phyloP scores from a whole-genome alignment of 345 rosid species.

The Hibiscus trionum region DNA sequence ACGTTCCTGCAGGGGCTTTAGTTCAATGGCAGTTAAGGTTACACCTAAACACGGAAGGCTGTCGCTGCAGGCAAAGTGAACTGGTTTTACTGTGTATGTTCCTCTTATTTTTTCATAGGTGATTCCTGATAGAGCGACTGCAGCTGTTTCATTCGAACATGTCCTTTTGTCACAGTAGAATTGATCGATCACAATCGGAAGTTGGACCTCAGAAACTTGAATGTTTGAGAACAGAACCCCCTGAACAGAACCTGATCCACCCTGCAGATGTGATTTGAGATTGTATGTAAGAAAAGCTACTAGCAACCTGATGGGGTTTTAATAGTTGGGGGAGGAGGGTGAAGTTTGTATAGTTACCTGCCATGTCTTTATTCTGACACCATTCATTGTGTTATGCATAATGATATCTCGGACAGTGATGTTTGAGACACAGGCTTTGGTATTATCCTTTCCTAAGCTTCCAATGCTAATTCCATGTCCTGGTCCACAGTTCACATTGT shows the following conservation, averaged over 20 bases:
- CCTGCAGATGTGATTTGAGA: conserved; percentile 47
- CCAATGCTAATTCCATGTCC: conserved; percentile 99
- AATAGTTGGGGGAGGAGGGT: neutral
- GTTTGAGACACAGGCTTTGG: conserved; percentile 92
- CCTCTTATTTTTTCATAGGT: conserved; percentile 80
- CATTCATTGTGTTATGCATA: conserved; percentile 87
- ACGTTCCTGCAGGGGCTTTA: conserved; percentile 56
- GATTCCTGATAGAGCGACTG: conserved; percentile 83
- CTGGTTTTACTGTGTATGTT: conserved; percentile 89
- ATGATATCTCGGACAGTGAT: conserved; percentile 77
- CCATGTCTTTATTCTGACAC: conserved; percentile 97
- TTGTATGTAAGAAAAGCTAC: conserved; percentile 8
- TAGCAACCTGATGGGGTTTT: neutral
- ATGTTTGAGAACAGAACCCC: conserved; percentile 90
- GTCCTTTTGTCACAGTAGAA: conserved; percentile 77
- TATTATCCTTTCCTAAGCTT: conserved; percentile 74
- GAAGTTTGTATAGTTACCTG: conserved; percentile 45
- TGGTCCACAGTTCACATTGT: conserved; percentile 89
- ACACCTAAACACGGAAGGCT: conserved; percentile 76
- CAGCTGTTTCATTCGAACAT: conserved; percentile 82
- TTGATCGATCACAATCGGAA: conserved; percentile 87
- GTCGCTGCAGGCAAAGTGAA: conserved; percentile 94
- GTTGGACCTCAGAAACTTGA: conserved; percentile 87
- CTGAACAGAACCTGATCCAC: conserved; percentile 88
- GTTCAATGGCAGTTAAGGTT: conserved; percentile 54